These are phyloP conservation scores for Phalaenopsis aphrodite DNA, from an alignment of 106 monocot species.

Conservation along the genomic window DNA sequence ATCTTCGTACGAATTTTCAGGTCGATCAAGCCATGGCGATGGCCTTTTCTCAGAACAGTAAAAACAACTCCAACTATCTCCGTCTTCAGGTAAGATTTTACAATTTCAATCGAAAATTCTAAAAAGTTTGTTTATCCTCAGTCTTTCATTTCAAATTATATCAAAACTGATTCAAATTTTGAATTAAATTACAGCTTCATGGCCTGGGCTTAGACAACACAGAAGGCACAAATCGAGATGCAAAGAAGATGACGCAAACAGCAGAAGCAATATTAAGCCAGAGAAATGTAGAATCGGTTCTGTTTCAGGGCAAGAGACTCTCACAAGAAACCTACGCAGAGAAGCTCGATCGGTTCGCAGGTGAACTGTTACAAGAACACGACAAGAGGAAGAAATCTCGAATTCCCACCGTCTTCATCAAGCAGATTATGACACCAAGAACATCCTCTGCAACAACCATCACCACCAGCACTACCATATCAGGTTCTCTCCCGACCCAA, in stretches of 20 bases:
- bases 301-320: conserved; percentile 19
- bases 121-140: background rate
- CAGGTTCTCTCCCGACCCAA: conserved; percentile 2
- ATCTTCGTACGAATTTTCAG: background rate
- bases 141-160: background rate
- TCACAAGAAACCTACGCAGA: conserved; percentile 4
- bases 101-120: background rate
- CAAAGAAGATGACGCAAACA: background rate
- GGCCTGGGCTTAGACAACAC: background rate
- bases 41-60: conserved; percentile 11
- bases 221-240: background rate
- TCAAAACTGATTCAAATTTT: too few relatives aligned
- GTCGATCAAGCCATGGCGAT: conserved; percentile 26
- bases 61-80: conserved; percentile 15
- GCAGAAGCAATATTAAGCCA: conserved; percentile 10
- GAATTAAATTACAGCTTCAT: background rate
- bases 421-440: conserved; percentile 12
- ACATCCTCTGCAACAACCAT: background rate
- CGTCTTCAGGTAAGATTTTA: conserved; percentile 19
- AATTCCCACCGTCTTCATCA: conserved; percentile 8
- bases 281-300: conserved; percentile 17
- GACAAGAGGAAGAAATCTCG: conserved; percentile 6
- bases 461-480: conserved; percentile 5
- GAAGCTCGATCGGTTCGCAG: conserved; percentile 9
- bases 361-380: conserved; percentile 10